Conservation (phyloP, 2,329 filamentous ascomycete genomes). For the Zymoseptoria brevis region DNA sequence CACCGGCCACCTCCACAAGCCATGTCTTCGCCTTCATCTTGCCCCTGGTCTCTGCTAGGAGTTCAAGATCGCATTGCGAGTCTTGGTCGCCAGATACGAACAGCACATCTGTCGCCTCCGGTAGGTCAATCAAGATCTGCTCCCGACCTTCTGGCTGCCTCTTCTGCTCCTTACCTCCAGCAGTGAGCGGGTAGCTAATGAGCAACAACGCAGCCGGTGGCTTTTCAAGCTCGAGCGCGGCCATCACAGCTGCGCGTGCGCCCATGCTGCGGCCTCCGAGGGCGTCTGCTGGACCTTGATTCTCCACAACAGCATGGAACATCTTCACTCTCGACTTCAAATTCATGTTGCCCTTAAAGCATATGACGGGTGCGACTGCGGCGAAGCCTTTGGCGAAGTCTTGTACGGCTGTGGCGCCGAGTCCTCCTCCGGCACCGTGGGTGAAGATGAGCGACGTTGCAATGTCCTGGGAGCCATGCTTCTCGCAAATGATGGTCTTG, state of each 20-base stretch:
- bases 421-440: conserved; percentile 39
- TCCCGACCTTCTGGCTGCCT: conserved; percentile 28
- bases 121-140: conserved; percentile 32
- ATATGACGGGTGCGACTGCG: conserved; percentile 18
- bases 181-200: conserved; percentile 36
- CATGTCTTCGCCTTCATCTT: conserved; percentile 34
- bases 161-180: conserved; percentile 23
- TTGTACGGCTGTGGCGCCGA: conserved; percentile 32
- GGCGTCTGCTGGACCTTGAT: conserved; percentile 15
- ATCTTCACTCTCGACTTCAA: conserved; percentile 31
- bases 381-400: conserved; percentile 36
- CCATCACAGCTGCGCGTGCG: conserved; percentile 35
- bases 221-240: conserved; percentile 22
- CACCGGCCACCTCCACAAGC: conserved; percentile 31
- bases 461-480: neutral
- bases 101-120: conserved; percentile 26
- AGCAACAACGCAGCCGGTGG: conserved; percentile 27
- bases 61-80: conserved; percentile 28
- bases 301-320: conserved; percentile 31
- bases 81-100: conserved; percentile 35
- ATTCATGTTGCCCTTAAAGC: conserved; percentile 38
- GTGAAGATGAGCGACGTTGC: conserved; percentile 33
- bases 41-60: conserved; percentile 25
- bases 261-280: conserved; percentile 40
- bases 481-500: conserved; percentile 16